Evolutionary conservation across 805 yeast genomes (phyloP), one percentile per base, ranked within the genome.

Genomic region (Pichia paraexigua): DNA sequence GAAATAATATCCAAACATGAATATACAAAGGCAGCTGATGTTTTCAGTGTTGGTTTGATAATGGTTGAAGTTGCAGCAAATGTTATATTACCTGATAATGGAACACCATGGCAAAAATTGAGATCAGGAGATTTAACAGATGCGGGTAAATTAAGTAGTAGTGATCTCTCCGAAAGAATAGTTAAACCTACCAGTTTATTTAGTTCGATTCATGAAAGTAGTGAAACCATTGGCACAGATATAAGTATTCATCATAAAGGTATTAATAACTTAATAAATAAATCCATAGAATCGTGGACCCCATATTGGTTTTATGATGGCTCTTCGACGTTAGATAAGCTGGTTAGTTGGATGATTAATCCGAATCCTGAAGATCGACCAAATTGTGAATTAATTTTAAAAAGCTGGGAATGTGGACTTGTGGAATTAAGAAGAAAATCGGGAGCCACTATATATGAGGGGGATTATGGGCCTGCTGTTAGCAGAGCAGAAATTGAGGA

Each of bases 31-130:
- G 90, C 92, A 49, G 98, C 98, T 0, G 99, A 94, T 65, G 83
- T 94, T 5, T 94, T 94, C 65, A 86, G 96, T n/a, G 77, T 91
- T 47, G 99, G 99, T 1, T 73, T 94, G 53, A 87, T 94, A 56
- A 85, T 94, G 73, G 85, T 94, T 47, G 99, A 94, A 66, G 85
- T 89, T 60, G 98, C 99, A 2, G 96, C 98, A 1, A 94, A 94
- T 68, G 91, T 94, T 45, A 82, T 90, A 3, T 72, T 94, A 48
- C 99, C 99, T 1, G 98, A 92, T 60, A 91, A 94, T 64, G 99
- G 99, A 7, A 78, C 88, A 15, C 91, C 95, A 30, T 94, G 99
- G 99, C 95, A 95, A 58, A 90, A 91, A 66, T 71, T 94, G 54
- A 76, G 99, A 57, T 87, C 96, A 42, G 99, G 98, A 0, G 99